Conservation (phyloP, 768 basidiomycete genomes). For the Phlebiopsis flavidoalba region DNA sequence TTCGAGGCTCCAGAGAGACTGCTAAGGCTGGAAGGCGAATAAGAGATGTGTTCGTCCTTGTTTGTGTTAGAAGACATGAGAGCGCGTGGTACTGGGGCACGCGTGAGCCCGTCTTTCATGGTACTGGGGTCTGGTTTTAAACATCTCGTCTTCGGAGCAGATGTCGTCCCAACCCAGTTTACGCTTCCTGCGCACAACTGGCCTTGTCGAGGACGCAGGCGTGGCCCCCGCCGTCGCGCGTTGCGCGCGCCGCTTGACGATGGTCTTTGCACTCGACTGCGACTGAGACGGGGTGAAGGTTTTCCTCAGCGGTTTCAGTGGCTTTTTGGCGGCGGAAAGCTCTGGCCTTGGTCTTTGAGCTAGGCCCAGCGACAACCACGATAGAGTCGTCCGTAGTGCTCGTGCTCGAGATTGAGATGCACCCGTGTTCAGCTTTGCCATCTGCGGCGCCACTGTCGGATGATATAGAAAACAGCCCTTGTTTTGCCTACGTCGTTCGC, state of each 20-base stretch:
- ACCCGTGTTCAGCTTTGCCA: background rate
- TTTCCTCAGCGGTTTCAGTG: background rate
- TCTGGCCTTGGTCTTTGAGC: background rate
- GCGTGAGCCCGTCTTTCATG: slow-evolving; percentile 1
- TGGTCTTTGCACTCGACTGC: slow-evolving; percentile 7
- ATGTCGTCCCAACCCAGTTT: slow-evolving; percentile 2
- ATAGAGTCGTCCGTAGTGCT: slow-evolving; percentile 5
- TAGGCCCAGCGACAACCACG: background rate
- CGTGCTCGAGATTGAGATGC: slow-evolving; percentile 1
- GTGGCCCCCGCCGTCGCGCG: background rate
- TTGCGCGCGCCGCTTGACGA: slow-evolving; percentile 1
- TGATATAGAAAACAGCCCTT: slow-evolving; percentile 19
- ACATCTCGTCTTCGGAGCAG: background rate
- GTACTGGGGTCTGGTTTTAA: slow-evolving; percentile 1
- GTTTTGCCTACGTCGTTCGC: background rate
- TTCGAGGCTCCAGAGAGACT: slow-evolving; percentile 20
- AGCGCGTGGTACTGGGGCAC: background rate
- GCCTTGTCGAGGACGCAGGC: background rate
- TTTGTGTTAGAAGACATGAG: background rate
- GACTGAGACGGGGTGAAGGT: background rate
- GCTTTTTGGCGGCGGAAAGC: background rate
- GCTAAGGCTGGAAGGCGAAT: background rate
- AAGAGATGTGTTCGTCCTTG: background rate
- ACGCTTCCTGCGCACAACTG: slow-evolving; percentile 5
- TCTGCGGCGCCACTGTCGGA: slow-evolving; percentile 18